Evolutionary conservation across 495 filamentous ascomycete genomes (phyloP).

Genomic region (Melanomma pulvis-pyrius): DNA sequence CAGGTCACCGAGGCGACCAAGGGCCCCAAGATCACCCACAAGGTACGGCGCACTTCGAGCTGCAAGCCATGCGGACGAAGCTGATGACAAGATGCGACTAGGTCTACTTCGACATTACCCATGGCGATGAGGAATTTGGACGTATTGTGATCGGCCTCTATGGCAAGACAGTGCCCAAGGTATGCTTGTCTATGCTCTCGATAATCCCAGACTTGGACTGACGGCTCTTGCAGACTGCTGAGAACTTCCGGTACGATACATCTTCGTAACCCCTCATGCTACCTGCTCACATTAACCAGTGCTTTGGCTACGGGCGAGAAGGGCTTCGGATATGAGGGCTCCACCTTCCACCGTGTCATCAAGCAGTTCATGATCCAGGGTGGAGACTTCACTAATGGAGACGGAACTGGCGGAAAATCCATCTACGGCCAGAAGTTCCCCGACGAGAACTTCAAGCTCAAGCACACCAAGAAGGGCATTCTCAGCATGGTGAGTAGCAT

Average conservation of each 20-base stretch:
- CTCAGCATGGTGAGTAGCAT: conserved; percentile 56
- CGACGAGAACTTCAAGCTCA: conserved; percentile 99
- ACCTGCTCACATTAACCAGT: conserved; percentile 43
- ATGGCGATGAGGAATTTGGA: conserved; percentile 83
- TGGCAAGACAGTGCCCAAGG: conserved; percentile 96
- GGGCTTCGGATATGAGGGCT: conserved; percentile 94
- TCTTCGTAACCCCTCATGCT: conserved; percentile 14
- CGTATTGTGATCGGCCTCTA: conserved; percentile 93
- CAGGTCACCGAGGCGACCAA: conserved; percentile 74
- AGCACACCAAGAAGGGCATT: conserved; percentile 70
- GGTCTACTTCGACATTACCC: conserved; percentile 93
- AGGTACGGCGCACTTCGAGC: conserved; percentile 55
- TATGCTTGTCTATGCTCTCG: conserved; percentile 34
- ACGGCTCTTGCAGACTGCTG: conserved; percentile 64
- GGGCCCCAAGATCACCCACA: conserved; percentile 94
- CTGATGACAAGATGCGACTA: conserved; percentile 35
- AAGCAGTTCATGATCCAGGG: conserved; percentile 99
- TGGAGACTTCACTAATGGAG: conserved; percentile 95
- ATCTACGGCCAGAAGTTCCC: conserved; percentile 94
- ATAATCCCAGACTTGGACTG: conserved; percentile 10
- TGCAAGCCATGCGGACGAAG: conserved; percentile 3
- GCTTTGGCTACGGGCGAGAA: conserved; percentile 96
- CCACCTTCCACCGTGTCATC: conserved; percentile 97
- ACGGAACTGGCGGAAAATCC: conserved; percentile 95
- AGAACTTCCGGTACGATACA: conserved; percentile 82